These are phyloP conservation scores for Fraxinus quadrangulata DNA, from an alignment of 257 asterid species.

Conservation along the genomic window DNA sequence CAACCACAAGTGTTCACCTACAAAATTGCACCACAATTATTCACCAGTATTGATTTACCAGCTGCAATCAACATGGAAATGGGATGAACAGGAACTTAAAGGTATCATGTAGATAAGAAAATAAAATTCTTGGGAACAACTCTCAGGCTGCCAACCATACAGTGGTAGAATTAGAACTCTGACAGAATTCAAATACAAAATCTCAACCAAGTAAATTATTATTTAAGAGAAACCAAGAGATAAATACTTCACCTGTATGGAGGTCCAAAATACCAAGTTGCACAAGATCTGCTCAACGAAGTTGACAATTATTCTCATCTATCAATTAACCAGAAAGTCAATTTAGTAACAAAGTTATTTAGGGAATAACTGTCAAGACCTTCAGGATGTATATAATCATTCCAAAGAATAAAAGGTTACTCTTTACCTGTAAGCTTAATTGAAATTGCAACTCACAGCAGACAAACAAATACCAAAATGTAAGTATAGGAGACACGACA, in stretches of 20 bases:
- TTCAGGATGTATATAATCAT: constrained; percentile 33
- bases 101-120: constrained; percentile 18
- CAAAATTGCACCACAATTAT: constrained; percentile 25
- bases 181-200: constrained; percentile 20
- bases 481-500: constrained; percentile 1
- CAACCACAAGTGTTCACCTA: constrained; percentile 16
- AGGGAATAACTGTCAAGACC: constrained; percentile 37
- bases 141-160: constrained; percentile 45
- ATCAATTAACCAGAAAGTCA: constrained; percentile 74
- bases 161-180: constrained; percentile 39
- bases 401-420: constrained; percentile 29
- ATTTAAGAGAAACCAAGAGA: constrained; percentile 27
- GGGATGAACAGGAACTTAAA: constrained; percentile 22
- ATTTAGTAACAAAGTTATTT: constrained; percentile 47
- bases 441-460: constrained; percentile 16
- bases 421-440: constrained; percentile 17
- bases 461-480: constrained; percentile 11
- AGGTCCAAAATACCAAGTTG: constrained; percentile 58
- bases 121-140: constrained; percentile 36
- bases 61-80: constrained; percentile 19
- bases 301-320: constrained; percentile 67
- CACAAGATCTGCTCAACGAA: constrained; percentile 78
- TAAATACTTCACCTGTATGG: constrained; percentile 62
- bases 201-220: constrained; percentile 27
- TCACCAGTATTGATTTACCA: constrained; percentile 24